phyloP scores from a whole-genome alignment of 164 flowering plant genomes.

The Magnolia officinalis region DNA sequence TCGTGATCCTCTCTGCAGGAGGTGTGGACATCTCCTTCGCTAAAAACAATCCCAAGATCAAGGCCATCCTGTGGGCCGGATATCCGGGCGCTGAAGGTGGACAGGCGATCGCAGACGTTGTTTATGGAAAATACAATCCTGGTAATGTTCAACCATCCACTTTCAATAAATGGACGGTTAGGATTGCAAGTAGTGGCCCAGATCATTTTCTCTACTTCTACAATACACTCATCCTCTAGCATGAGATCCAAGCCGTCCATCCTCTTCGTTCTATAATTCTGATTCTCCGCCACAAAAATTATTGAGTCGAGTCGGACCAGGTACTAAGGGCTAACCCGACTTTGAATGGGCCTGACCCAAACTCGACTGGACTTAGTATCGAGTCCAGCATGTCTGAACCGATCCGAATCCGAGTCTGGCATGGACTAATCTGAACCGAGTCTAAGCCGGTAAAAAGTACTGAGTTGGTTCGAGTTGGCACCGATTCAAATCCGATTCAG shows the following conservation, averaged over 20 bases:
- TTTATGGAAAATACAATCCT: constrained; percentile 44
- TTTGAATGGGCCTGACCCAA: no score
- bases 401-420: no score
- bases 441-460: no score
- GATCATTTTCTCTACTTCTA: background rate
- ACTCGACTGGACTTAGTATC: no score
- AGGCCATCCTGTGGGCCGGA: constrained; percentile 72
- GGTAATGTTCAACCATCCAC: background rate
- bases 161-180: background rate
- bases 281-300: no score
- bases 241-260: background rate
- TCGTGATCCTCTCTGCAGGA: constrained; percentile 67
- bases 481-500: no score
- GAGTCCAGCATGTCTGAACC: no score
- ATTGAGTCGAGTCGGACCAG: no score
- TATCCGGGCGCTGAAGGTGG: constrained; percentile 87
- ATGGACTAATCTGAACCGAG: no score
- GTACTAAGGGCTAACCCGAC: no score
- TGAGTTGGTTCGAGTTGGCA: no score
- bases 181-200: background rate
- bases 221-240: background rate
- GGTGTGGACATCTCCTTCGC: constrained; percentile 75
- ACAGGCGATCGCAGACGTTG: constrained; percentile 60
- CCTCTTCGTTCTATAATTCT: background rate
- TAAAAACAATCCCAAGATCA: constrained; percentile 51